Conservation (phyloP, 2,329 filamentous ascomycete species). For the Colletotrichum abscissum region DNA sequence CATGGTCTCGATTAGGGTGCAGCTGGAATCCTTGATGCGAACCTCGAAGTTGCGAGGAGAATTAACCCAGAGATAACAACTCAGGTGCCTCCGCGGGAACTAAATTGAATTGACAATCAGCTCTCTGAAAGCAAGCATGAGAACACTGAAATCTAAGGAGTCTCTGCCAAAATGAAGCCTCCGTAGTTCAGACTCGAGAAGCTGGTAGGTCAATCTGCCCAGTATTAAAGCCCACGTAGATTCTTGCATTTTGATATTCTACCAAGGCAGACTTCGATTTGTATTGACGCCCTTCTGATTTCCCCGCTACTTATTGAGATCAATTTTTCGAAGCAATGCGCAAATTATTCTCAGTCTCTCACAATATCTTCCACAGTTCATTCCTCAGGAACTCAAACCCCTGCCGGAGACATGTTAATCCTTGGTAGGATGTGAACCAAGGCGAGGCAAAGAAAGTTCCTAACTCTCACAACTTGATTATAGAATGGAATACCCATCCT, state of each 20-base stretch:
- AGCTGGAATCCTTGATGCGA: not conserved
- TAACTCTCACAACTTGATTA: no score
- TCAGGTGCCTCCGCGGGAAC: not conserved
- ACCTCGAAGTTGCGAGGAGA: no score
- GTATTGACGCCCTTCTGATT: no score
- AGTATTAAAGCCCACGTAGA: not conserved
- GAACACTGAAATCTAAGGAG: rapidly evolving
- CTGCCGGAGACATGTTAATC: no score
- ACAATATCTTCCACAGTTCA: not conserved
- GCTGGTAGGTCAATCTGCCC: not conserved
- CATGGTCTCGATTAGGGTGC: not conserved
- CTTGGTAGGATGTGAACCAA: not conserved
- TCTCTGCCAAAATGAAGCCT: not conserved
- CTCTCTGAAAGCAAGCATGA: not conserved
- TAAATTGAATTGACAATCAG: not conserved
- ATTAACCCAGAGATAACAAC: not conserved
- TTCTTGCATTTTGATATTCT: not conserved
- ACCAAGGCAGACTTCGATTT: not conserved
- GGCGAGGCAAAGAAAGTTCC: not conserved
- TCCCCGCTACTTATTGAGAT: not conserved
- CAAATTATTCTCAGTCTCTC: not conserved
- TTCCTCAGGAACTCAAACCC: not conserved
- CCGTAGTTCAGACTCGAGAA: not conserved
- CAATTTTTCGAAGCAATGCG: not conserved
- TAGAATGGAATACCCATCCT: rapidly evolving